Evolutionary conservation across 768 basidiomycete species (phyloP), one percentile per base, ranked within the genome.

Genomic region (Podaxis sp.): DNA sequence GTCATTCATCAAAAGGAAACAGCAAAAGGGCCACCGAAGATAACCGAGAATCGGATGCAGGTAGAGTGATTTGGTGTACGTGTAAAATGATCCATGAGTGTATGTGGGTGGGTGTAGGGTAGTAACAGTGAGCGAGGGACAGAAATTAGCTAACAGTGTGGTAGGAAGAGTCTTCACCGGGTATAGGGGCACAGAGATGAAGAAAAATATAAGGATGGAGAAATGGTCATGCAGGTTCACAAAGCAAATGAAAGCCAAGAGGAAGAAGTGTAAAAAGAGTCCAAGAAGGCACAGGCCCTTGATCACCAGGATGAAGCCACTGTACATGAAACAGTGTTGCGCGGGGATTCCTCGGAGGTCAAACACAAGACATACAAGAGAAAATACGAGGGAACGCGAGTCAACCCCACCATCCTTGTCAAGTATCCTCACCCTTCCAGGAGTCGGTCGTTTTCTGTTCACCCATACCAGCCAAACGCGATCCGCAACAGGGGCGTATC

Each of bases 31-130:
- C n/a, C 8, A 56, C 17, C 33, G 36, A 24, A 25, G 49, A 24
- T 19, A 43, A 24, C 15, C 17, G 52, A 36, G 13, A n/a, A 50
- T 17, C n/a, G 55, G 12, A 46, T 60, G 59, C 40, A 60, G 51
- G 9, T 60, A 60, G 59, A 43, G 53, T 60, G 59, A 60, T 53
- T 60, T 60, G 59, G 59, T 57, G 57, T 57, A 49, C 57, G 57
- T 60, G 53, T 60, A 60, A 52, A 17, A 52, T 60, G 53, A 60
- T 60, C 59, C 59, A 49, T 49, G 59, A 60, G 49, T 40, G 37
- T 60, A 33, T 52, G 25, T 40, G 22, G 25, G 52, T 22, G 33
- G 27, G 59, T 60, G 43, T 46, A 46, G 43, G 43, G 19, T 38
- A 37, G 50, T 53, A 53, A 51, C 33, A 33, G 33, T 33, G 36